Conservation (phyloP, 2,329 filamentous ascomycete species). For the Fusarium buxicola region DNA sequence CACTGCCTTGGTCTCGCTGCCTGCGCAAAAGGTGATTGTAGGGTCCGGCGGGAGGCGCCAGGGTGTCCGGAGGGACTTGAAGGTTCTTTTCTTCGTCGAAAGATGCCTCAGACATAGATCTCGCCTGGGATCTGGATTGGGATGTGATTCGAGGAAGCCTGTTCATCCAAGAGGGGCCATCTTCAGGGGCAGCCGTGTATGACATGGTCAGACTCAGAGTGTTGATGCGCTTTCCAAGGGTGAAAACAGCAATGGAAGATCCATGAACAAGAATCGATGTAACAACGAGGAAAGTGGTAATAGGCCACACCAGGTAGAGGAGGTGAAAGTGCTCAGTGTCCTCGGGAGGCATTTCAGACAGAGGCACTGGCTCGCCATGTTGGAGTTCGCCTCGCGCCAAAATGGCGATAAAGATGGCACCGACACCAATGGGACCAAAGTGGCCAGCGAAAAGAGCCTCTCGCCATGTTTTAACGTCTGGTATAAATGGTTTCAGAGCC, state of each 20-base stretch:
- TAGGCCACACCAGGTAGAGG: conserved; percentile 92
- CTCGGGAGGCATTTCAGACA: conserved; percentile 68
- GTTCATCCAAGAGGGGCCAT: conserved; percentile 95
- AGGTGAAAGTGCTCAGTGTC: conserved; percentile 72
- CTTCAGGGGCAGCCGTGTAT: conserved; percentile 90
- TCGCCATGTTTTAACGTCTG: conserved; percentile 97
- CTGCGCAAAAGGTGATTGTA: conserved; percentile 76
- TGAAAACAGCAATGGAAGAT: conserved; percentile 98
- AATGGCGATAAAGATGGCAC: conserved; percentile 95
- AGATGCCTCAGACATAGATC: conserved; percentile 85
- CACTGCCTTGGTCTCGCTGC: conserved; percentile 78
- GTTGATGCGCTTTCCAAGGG: conserved; percentile 97
- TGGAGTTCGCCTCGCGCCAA: conserved; percentile 93
- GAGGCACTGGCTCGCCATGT: conserved; percentile 78
- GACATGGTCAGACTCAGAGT: conserved; percentile 95
- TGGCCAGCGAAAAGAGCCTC: conserved; percentile 97
- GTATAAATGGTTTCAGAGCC: conserved; percentile 88
- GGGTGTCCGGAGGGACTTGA: conserved; percentile 73
- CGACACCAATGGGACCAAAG: conserved; percentile 97
- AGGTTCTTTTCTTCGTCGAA: conserved; percentile 71
- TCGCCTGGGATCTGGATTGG: conserved; percentile 82
- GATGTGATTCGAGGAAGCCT: conserved; percentile 79
- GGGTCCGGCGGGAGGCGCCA: conserved; percentile 74
- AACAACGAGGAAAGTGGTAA: conserved; percentile 93
- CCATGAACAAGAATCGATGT: conserved; percentile 95